These are phyloP conservation scores for Nemania sp. DNA, from an alignment of 2,329 filamentous ascomycete genomes.

Conservation along the genomic window DNA sequence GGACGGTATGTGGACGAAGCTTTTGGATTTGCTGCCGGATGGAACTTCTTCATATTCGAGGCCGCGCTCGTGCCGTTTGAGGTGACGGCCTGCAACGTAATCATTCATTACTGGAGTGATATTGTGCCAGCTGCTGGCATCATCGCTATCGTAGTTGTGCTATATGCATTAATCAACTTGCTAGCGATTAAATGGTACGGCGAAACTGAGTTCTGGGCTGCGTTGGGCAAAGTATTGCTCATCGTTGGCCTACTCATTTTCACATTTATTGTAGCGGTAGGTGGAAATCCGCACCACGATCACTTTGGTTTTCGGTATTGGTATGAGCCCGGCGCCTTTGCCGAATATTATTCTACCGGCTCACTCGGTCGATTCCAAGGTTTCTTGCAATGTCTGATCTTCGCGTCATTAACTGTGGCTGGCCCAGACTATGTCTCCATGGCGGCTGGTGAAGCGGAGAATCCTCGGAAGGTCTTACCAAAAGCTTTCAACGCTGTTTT, in stretches of 20 bases:
- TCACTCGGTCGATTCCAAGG: constrained; percentile 73
- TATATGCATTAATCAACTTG: constrained; percentile 65
- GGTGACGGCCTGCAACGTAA: constrained; percentile 65
- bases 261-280: constrained; percentile 82
- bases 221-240: constrained; percentile 71
- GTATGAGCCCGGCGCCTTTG: constrained; percentile 71
- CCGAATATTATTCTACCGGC: constrained; percentile 65
- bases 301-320: constrained; percentile 73
- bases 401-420: constrained; percentile 67
- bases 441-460: constrained; percentile 70
- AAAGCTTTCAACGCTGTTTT: constrained; percentile 79
- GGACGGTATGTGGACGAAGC: constrained; percentile 76
- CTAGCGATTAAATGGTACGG: constrained; percentile 76
- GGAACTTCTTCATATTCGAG: constrained; percentile 75
- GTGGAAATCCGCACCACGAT: constrained; percentile 74
- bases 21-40: constrained; percentile 72
- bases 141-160: constrained; percentile 61
- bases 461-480: constrained; percentile 70
- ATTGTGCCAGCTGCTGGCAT: constrained; percentile 61
- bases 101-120: constrained; percentile 66
- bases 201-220: constrained; percentile 76
- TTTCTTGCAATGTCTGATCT: constrained; percentile 74
- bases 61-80: constrained; percentile 70
- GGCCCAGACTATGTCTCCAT: constrained; percentile 63
- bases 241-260: constrained; percentile 73